These are phyloP conservation scores for Globisporangium megalacanthum DNA, from an alignment of 352 stramenopile genomes.

Conservation along the genomic window DNA sequence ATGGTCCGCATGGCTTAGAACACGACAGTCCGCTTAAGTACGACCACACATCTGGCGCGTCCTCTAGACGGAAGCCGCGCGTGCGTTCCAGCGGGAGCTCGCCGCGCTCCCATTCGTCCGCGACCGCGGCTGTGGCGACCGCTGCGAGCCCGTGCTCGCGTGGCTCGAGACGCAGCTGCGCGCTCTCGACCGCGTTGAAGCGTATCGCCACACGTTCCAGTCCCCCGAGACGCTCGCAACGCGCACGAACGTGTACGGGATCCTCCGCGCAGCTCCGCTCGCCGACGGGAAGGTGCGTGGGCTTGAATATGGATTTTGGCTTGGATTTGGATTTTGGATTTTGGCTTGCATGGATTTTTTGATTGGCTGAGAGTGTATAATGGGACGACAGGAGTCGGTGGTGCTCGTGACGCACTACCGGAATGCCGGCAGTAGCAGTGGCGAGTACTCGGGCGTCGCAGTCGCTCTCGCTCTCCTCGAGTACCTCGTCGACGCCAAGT, in stretches of 20 bases:
- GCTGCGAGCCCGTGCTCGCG: constrained; percentile 41
- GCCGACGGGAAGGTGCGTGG: constrained; percentile 57
- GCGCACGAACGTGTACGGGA: constrained; percentile 72
- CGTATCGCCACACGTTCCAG: constrained; percentile 50
- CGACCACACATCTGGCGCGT: neutral
- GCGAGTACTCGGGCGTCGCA: constrained; percentile 45
- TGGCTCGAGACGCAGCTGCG: constrained; percentile 60
- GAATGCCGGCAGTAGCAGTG: constrained; percentile 37
- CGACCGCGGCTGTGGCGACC: constrained; percentile 26
- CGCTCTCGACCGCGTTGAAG: constrained; percentile 48
- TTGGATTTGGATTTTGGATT: neutral
- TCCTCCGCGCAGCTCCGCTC: constrained; percentile 65
- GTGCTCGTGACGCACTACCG: constrained; percentile 68
- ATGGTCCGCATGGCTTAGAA: too few relatives aligned
- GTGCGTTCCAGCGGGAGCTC: constrained; percentile 32
- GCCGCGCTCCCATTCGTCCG: constrained; percentile 28
- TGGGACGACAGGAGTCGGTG: constrained; percentile 39
- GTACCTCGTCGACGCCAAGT: constrained; percentile 54
- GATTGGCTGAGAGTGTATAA: neutral
- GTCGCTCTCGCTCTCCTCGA: constrained; percentile 56
- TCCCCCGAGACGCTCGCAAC: constrained; percentile 5
- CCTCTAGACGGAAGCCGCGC: constrained; percentile 2
- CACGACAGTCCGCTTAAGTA: too few relatives aligned
- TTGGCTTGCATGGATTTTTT: neutral
- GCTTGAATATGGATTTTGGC: neutral